phyloP scores from a whole-genome alignment of 169 alveolate genomes.

The Cyclospora cayetanensis region DNA sequence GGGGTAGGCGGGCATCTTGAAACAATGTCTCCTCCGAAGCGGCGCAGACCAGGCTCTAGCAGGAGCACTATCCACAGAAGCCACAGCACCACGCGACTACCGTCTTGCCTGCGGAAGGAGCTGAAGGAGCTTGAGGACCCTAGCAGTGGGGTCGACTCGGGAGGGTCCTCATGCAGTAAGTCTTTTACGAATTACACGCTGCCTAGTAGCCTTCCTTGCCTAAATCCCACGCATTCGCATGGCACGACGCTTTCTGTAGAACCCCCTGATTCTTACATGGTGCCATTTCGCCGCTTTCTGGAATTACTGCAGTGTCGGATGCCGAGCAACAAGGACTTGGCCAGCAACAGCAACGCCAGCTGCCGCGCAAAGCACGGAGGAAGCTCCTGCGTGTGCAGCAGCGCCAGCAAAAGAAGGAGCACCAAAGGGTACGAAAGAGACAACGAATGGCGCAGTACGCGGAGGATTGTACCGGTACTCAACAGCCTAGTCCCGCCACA shows the following conservation, averaged over 20 bases:
- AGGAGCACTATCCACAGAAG: not conserved
- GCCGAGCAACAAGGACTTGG: not conserved
- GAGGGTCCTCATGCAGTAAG: not conserved
- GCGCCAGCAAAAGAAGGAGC: conserved; percentile 46
- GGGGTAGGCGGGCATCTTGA: too few species aligned
- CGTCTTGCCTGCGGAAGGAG: conserved; percentile 36
- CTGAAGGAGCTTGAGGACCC: not conserved
- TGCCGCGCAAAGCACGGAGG: conserved; percentile 51
- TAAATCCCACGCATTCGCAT: not conserved
- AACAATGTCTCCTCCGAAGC: not conserved
- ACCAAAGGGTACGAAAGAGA: not conserved
- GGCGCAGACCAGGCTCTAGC: conserved; percentile 8
- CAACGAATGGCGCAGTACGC: not conserved
- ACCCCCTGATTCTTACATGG: not conserved
- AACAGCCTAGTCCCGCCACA: too few species aligned
- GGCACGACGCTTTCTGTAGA: not conserved
- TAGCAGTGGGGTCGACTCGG: not conserved
- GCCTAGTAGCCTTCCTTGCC: not conserved
- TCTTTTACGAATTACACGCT: not conserved
- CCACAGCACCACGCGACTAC: conserved; percentile 26
- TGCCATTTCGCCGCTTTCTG: not conserved
- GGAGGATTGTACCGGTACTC: too few species aligned
- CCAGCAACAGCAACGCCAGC: conserved; percentile 26
- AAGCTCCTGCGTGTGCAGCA: conserved; percentile 55
- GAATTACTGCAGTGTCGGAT: not conserved